These are phyloP conservation scores for Mycena maculata DNA, from an alignment of 768 basidiomycete genomes.

Conservation along the genomic window DNA sequence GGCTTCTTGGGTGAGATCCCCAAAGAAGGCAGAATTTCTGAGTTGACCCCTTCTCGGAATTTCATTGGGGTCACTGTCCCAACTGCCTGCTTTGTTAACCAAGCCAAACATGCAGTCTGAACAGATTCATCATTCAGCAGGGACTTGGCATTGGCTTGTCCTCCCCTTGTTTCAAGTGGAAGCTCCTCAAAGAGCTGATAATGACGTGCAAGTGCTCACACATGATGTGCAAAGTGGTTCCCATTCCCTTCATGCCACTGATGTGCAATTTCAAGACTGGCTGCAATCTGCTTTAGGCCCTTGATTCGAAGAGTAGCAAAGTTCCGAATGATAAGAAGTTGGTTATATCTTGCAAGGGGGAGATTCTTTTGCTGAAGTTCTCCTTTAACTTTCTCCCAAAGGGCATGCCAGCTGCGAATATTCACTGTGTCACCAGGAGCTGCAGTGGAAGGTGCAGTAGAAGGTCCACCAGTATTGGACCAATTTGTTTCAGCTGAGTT, in stretches of 20 bases:
- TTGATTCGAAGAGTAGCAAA: constrained; percentile 51
- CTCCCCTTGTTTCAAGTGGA: constrained; percentile 43
- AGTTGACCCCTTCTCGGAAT: constrained; percentile 42
- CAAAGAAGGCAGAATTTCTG: constrained; percentile 45
- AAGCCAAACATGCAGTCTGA: constrained; percentile 24
- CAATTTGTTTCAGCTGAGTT: not conserved
- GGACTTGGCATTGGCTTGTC: constrained; percentile 27
- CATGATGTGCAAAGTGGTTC: constrained; percentile 40
- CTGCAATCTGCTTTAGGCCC: constrained; percentile 40
- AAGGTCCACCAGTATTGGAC: not conserved
- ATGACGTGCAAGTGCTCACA: constrained; percentile 47
- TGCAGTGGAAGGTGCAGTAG: not conserved
- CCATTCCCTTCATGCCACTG: constrained; percentile 52
- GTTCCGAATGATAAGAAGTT: constrained; percentile 47
- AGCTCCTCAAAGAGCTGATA: constrained; percentile 52
- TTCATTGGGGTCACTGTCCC: constrained; percentile 45
- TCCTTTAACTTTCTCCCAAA: constrained; percentile 41
- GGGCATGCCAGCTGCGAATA: constrained; percentile 36
- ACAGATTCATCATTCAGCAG: constrained; percentile 41
- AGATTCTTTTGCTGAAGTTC: constrained; percentile 37
- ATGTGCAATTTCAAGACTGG: constrained; percentile 49
- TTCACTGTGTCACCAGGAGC: not conserved
- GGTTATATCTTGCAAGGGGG: constrained; percentile 43
- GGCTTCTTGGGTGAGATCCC: constrained; percentile 40
- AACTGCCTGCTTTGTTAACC: constrained; percentile 36